Base-by-base conservation (phyloP, 768 basidiomycete genomes). In the Suillus brevipes region DNA sequence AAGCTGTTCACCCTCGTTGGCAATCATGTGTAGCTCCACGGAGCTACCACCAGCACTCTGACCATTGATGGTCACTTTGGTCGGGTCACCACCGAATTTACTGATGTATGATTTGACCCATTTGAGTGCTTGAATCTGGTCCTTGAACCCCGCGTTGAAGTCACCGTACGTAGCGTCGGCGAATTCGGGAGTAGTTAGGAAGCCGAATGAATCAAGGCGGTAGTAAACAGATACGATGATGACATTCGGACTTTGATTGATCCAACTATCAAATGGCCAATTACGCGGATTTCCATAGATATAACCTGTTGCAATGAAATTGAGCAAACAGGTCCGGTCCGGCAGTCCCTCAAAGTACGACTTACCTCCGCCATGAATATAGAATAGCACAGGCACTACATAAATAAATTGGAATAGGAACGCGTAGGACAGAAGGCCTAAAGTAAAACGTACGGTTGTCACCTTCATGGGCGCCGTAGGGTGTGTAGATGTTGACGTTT, bases 171-270 rank as follows among this genome's bases (percentile, higher is more conserved):
- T 62, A 12, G 77, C 38, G 61, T 82, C 73, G 1, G 68, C 61
- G 61, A 89, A 81, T 31, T 81, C 83, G 1, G 87, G 85, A 10
- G 77, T 71, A 1, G 86, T 73, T 28, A 88, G 82, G 78, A 89
- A 90, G 34, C 89, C 89, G 68, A 90, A 83, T 0, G 86, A 83
- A 61, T 82, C 81, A 34, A 90, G 81, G 18, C 86, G 84, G 72
- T 89, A 89, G 72, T 91, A 88, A 10, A 89, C 82, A 0, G 88
- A 87, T 10, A 88, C 87, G 61, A 88, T 79, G 45, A 89, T 82
- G 37, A 89, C 83, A 63, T 86, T 83, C 3, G 87, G 87, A 34
- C 80, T 84, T 69, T 89, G 87, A 52, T 88, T 76, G 61, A 90
- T 75, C 87, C 87, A 89, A 68, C 81, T 77, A 68, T 89, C 83